A percentile compares a stretch with the other conserved stretches of the same genome.
phyloP scores from a whole-genome alignment of 176 grass and related monocot genomes.

The Aegilops longissima region DNA sequence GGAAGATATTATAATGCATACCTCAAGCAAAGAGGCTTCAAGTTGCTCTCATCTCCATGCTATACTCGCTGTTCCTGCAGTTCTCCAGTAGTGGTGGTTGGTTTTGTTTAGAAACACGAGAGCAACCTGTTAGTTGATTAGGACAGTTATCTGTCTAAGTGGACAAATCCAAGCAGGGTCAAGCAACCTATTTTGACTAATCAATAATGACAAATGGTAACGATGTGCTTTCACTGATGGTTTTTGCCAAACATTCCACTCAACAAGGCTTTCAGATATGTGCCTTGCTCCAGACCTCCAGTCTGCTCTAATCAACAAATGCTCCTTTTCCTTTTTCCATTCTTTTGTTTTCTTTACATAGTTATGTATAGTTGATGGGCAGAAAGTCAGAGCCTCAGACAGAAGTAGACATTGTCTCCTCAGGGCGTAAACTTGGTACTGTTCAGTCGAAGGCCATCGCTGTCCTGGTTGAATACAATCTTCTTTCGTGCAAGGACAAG shows the following conservation, averaged over 20 bases:
- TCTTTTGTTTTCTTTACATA: background rate
- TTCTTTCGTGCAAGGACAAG: background rate
- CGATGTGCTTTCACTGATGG: background rate
- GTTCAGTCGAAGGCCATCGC: background rate
- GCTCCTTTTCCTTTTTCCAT: background rate
- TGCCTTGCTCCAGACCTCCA: background rate
- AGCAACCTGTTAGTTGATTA: background rate
- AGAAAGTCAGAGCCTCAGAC: background rate
- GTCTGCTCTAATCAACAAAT: background rate
- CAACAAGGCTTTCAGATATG: background rate
- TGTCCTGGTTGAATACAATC: background rate
- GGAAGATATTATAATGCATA: background rate
- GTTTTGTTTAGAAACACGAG: slow-evolving; percentile 15
- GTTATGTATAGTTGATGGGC: background rate
- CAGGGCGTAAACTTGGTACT: background rate
- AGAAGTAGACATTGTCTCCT: background rate
- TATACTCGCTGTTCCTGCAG: background rate
- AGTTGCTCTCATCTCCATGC: background rate
- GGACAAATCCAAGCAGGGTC: background rate
- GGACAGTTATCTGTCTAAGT: background rate
- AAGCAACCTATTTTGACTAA: background rate
- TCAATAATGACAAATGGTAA: background rate
- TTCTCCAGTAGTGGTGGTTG: background rate
- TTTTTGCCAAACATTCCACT: background rate
- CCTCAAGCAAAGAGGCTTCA: slow-evolving; percentile 10